Percentiles rank a stretch among this genome's conserved stretches.
Evolutionary conservation across 148 eudicot genomes (phyloP).

Genomic region (Rhododendron ferrugineum): DNA sequence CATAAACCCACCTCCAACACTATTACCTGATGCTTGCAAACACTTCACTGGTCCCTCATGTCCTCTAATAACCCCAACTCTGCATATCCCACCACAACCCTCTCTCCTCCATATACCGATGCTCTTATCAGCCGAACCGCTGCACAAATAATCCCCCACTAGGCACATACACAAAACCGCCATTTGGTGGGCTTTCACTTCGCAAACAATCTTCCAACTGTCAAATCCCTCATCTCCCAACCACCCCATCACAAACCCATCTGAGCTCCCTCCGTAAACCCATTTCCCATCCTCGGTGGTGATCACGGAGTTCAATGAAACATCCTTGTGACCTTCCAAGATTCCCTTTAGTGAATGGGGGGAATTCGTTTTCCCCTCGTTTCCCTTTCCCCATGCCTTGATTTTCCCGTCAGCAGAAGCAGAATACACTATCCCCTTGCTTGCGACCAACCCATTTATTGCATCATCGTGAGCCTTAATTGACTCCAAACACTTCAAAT

Average conservation of each 20-base stretch:
- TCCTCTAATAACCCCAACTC: constrained; percentile 51
- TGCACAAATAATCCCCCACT: constrained; percentile 55
- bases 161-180: constrained; percentile 67
- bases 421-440: constrained; percentile 44
- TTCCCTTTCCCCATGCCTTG: constrained; percentile 46
- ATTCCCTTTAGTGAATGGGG: constrained; percentile 37
- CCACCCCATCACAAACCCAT: constrained; percentile 81
- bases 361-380: background rate
- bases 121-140: constrained; percentile 79
- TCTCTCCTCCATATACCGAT: constrained; percentile 68
- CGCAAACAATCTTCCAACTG: constrained; percentile 53
- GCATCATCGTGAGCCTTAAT: constrained; percentile 87
- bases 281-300: constrained; percentile 31
- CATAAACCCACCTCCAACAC: constrained; percentile 78
- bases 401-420: constrained; percentile 81
- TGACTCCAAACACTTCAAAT: constrained; percentile 74
- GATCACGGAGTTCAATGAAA: constrained; percentile 50
- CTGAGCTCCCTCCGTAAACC: constrained; percentile 73
- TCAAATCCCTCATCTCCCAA: constrained; percentile 19
- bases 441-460: constrained; percentile 47
- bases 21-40: constrained; percentile 46
- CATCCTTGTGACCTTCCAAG: constrained; percentile 58
- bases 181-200: constrained; percentile 62
- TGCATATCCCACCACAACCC: constrained; percentile 25
- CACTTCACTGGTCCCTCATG: constrained; percentile 87